Percentiles rank a stretch among this genome's conserved stretches.
phyloP scores from a whole-genome alignment of 148 eudicot species.

The Diospyros kaki region DNA sequence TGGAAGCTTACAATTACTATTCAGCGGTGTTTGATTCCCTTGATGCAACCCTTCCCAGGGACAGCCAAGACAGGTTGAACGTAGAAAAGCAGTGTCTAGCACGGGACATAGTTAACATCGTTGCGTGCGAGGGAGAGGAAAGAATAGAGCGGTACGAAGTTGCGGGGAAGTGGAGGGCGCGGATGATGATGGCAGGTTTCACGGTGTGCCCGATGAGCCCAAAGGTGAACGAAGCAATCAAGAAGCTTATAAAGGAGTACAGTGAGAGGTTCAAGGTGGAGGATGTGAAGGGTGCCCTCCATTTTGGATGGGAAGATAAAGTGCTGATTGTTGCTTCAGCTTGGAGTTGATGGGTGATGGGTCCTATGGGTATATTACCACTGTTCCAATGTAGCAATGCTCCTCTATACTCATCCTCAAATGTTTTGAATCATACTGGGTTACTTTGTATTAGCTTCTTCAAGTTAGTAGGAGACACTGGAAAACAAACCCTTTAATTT shows the following conservation, averaged over 20 bases:
- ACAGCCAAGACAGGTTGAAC: conserved; percentile 80
- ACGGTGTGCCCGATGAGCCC: conserved; percentile 35
- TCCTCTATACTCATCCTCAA: too few species aligned
- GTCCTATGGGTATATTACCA: too few species aligned
- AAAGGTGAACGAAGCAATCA: conserved; percentile 35
- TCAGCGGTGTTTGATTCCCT: conserved; percentile 77
- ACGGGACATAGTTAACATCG: conserved; percentile 73
- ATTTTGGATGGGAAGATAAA: conserved; percentile 87
- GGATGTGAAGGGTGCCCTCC: conserved; percentile 53
- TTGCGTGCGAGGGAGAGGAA: conserved; percentile 96
- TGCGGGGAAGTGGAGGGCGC: conserved; percentile 92
- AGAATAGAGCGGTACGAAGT: conserved; percentile 92
- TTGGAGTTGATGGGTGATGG: conserved; percentile 41
- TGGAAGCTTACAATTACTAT: conserved; percentile 74
- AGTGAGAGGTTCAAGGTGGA: conserved; percentile 55
- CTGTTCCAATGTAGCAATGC: too few species aligned
- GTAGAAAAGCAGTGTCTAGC: conserved; percentile 94
- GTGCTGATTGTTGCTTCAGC: conserved; percentile 72
- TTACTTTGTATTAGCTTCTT: too few species aligned
- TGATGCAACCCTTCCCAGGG: conserved; percentile 71
- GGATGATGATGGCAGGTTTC: conserved; percentile 98
- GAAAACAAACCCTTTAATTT: too few species aligned
- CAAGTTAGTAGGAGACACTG: too few species aligned
- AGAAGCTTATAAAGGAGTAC: conserved; percentile 50
- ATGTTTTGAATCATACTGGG: too few species aligned